These are phyloP conservation scores for Fusarium luffae DNA, from an alignment of 2,329 filamentous ascomycete species.

Conservation along the genomic window DNA sequence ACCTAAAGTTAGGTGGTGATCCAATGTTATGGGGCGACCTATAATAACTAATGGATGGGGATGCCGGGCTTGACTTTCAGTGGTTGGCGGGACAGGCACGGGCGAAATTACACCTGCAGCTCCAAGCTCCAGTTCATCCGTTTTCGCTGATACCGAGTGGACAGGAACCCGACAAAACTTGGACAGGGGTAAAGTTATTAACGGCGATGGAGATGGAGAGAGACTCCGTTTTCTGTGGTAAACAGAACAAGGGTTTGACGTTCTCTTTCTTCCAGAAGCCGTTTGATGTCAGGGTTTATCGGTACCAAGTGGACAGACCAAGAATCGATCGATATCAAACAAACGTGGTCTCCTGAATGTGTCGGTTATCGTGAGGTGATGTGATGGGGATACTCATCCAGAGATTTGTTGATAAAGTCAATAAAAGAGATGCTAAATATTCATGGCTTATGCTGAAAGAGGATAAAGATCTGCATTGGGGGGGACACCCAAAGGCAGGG, in stretches of 20 bases:
- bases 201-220: conserved; percentile 15
- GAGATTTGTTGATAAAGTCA: neutral
- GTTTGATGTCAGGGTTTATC: conserved; percentile 12
- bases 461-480: conserved; percentile 19
- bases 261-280: conserved; percentile 32
- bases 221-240: conserved; percentile 3
- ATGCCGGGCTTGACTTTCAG: conserved; percentile 24
- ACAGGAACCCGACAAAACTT: neutral
- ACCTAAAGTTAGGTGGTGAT: neutral
- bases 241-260: conserved; percentile 23
- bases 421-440: neutral
- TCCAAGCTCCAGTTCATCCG: conserved; percentile 7
- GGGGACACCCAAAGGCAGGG: conserved; percentile 2
- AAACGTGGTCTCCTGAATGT: neutral
- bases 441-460: conserved; percentile 12
- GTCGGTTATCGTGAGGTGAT: conserved; percentile 5
- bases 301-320: neutral
- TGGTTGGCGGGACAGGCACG: conserved; percentile 41
- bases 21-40: conserved; percentile 38
- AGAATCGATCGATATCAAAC: conserved; percentile 1
- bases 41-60: neutral
- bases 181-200: conserved; percentile 16
- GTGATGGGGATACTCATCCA: neutral
- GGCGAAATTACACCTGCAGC: conserved; percentile 44
- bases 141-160: conserved; percentile 25